A percentile compares a stretch with the other conserved stretches of the same genome.
Evolutionary conservation across 75 land plant species (phyloP).

Genomic region (Cupressus sempervirens): DNA sequence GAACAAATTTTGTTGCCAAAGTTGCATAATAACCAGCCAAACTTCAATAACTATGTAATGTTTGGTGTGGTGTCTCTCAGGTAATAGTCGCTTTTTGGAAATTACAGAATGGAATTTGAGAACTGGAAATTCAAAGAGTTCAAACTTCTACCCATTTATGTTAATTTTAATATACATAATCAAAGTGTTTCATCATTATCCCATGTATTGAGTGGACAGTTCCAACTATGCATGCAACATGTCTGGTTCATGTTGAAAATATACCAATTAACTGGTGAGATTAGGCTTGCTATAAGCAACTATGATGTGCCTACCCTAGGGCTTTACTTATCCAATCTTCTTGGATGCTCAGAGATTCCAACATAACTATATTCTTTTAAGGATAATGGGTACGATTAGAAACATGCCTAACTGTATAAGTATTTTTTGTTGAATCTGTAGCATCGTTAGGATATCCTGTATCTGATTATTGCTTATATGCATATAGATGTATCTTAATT

Average conservation of each 20-base stretch:
- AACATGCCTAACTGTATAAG: too few species aligned
- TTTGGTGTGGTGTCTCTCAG: neutral
- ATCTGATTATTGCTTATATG: too few species aligned
- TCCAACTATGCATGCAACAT: neutral
- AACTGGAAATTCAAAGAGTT: neutral
- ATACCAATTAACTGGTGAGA: neutral
- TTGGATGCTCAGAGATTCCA: too few species aligned
- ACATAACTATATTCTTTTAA: too few species aligned
- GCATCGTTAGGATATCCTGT: too few species aligned
- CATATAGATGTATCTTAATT: too few species aligned
- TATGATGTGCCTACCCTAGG: neutral
- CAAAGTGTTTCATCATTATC: neutral
- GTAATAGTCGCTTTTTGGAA: neutral
- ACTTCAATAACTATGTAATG: neutral
- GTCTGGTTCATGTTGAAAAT: neutral
- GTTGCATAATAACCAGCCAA: neutral
- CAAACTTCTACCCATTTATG: neutral
- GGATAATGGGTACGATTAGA: too few species aligned
- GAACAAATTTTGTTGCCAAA: neutral
- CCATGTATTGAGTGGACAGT: neutral
- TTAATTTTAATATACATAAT: too few species aligned
- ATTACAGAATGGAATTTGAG: too few species aligned
- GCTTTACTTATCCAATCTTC: neutral
- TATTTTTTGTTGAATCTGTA: too few species aligned
- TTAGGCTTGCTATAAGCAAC: neutral